phyloP scores from a whole-genome alignment of 495 filamentous ascomycete genomes.

The Staphylotrichum longicolle region DNA sequence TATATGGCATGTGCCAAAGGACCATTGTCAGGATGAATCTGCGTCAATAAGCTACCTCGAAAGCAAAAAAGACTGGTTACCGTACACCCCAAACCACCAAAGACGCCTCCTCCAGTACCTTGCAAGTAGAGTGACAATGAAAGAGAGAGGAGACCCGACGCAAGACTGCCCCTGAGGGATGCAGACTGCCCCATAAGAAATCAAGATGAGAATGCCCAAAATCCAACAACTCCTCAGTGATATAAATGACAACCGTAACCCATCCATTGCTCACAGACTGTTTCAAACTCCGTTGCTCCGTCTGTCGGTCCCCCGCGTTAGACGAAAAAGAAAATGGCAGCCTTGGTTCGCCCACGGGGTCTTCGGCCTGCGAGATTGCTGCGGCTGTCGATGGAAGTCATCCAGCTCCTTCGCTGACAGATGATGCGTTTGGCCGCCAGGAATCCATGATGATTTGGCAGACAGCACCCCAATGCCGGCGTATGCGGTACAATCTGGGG shows the following conservation, averaged over 20 bases:
- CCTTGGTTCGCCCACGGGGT: neutral
- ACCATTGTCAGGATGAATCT: too few relatives aligned
- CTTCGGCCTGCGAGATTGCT: too few relatives aligned
- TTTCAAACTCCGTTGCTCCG: slow-evolving; percentile 5
- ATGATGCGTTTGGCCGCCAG: too few relatives aligned
- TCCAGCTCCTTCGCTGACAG: too few relatives aligned
- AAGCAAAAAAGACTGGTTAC: neutral
- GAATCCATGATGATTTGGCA: too few relatives aligned
- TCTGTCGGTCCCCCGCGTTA: neutral
- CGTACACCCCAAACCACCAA: slow-evolving; percentile 8
- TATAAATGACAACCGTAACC: slow-evolving; percentile 4
- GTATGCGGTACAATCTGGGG: too few relatives aligned
- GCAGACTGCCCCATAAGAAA: neutral
- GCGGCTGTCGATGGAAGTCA: too few relatives aligned
- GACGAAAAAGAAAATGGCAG: neutral
- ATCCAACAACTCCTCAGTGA: slow-evolving; percentile 4
- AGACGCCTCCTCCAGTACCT: neutral
- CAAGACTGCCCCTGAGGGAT: neutral
- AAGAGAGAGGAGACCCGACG: neutral
- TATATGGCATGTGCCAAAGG: too few relatives aligned
- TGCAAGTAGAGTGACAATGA: neutral
- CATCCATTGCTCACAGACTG: neutral
- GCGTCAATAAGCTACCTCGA: slow-evolving; percentile 10
- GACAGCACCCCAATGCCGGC: too few relatives aligned
- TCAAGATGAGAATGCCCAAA: slow-evolving; percentile 9